Evolutionary conservation across 768 basidiomycete genomes (phyloP).

Genomic region (Mycena galericulata): DNA sequence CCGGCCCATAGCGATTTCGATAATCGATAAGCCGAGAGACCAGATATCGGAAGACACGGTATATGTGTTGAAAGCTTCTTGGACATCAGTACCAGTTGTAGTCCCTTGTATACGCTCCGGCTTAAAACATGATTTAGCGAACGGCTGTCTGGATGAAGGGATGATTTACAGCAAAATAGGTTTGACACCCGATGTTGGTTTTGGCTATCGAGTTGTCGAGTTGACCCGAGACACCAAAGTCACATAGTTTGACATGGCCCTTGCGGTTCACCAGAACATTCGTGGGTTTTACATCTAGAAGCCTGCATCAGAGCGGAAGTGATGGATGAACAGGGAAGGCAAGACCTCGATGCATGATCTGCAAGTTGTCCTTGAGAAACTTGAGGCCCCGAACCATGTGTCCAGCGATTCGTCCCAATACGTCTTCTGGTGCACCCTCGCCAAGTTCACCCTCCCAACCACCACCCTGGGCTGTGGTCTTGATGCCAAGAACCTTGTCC

Average conservation of each 20-base stretch:
- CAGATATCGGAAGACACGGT: constrained; percentile 98
- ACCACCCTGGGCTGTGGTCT: constrained; percentile 32
- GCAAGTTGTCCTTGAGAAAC: constrained; percentile 94
- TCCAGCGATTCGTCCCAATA: constrained; percentile 83
- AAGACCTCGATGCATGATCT: constrained; percentile 75
- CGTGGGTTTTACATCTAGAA: constrained; percentile 89
- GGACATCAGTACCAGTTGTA: constrained; percentile 66
- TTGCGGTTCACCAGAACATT: constrained; percentile 92
- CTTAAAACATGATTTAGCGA: constrained; percentile 50
- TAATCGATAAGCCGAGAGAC: constrained; percentile 94
- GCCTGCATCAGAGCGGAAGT: constrained; percentile 21
- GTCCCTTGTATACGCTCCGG: constrained; percentile 95
- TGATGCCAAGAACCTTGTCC: constrained; percentile 75
- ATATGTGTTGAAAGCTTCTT: constrained; percentile 88
- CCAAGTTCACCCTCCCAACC: constrained; percentile 35
- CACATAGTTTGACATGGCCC: constrained; percentile 94
- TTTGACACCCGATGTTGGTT: constrained; percentile 99
- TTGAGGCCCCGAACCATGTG: constrained; percentile 91
- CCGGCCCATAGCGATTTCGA: constrained; percentile 89
- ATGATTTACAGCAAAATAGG: constrained; percentile 92
- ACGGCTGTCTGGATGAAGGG: constrained; percentile 8
- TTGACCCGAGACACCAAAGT: constrained; percentile 99
- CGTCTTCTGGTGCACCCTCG: constrained; percentile 78
- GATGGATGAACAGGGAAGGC: constrained; percentile 6
- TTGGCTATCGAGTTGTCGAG: constrained; percentile 96